Conservation (phyloP, 2,329 filamentous ascomycete genomes). For the Herpotrichia juniperi region DNA sequence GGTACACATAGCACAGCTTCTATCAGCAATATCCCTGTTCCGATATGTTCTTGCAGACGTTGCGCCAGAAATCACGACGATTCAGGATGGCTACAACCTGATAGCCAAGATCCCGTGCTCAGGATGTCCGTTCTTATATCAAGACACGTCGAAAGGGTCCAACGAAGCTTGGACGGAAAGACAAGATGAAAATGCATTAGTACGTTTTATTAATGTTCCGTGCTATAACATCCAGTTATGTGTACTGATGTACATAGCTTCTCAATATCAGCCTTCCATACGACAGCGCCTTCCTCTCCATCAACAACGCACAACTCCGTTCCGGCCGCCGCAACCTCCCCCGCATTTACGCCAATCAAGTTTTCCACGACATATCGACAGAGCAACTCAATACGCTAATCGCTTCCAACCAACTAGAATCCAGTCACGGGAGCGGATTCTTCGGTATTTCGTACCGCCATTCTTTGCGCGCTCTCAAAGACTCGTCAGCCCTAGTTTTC, state of each 20-base stretch:
- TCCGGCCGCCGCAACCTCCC: constrained; percentile 26
- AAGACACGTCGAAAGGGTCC: constrained; percentile 32
- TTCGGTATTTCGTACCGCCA: constrained; percentile 39
- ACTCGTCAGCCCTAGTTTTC: constrained; percentile 25
- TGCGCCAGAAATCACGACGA: constrained; percentile 37
- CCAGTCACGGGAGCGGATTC: constrained; percentile 24
- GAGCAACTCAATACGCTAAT: constrained; percentile 21
- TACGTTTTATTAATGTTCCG: constrained; percentile 7
- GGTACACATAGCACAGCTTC: constrained; percentile 17
- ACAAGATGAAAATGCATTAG: constrained; percentile 35
- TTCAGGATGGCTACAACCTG: constrained; percentile 38
- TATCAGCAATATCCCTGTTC: constrained; percentile 9
- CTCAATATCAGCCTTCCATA: constrained; percentile 40
- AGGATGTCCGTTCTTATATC: constrained; percentile 40
- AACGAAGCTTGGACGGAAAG: constrained; percentile 31
- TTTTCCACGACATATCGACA: constrained; percentile 26
- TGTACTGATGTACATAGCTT: constrained; percentile 18
- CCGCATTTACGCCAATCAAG: constrained; percentile 35
- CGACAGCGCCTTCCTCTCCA: constrained; percentile 22
- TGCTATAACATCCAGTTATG: not conserved
- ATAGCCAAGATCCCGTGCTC: constrained; percentile 40
- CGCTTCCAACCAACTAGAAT: constrained; percentile 27
- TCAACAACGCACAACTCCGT: constrained; percentile 33
- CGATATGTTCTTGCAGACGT: constrained; percentile 16
- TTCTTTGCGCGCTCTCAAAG: constrained; percentile 25